phyloP scores from a whole-genome alignment of 768 basidiomycete genomes.

The Leccinellum albellum region DNA sequence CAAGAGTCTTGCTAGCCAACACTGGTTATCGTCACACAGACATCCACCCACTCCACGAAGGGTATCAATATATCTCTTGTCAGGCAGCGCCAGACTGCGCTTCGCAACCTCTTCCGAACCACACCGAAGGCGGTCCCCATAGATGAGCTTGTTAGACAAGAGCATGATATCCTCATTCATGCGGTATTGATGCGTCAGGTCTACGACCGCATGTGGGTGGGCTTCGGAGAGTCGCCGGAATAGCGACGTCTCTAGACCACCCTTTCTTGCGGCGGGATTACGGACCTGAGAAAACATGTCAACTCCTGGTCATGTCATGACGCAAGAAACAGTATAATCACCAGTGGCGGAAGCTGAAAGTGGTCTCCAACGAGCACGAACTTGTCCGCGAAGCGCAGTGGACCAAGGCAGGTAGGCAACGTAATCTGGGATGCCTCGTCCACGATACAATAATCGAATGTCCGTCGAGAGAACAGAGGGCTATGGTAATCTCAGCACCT shows the following conservation, averaged over 20 bases:
- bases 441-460: slow-evolving; percentile 95
- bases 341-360: slow-evolving; percentile 93
- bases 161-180: slow-evolving; percentile 98
- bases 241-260: slow-evolving; percentile 84
- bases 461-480: slow-evolving; percentile 77
- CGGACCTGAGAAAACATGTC: slow-evolving; percentile 57
- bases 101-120: slow-evolving; percentile 71
- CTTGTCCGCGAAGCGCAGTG: slow-evolving; percentile 81
- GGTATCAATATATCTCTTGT: slow-evolving; percentile 38
- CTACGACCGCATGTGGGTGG: slow-evolving; percentile 81
- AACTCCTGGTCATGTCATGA: neutral
- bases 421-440: slow-evolving; percentile 99
- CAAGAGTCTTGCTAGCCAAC: slow-evolving; percentile 71
- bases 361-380: slow-evolving; percentile 98
- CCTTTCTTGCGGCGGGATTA: slow-evolving; percentile 71
- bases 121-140: slow-evolving; percentile 70
- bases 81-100: slow-evolving; percentile 52
- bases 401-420: slow-evolving; percentile 90
- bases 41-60: slow-evolving; percentile 38
- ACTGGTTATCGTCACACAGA: slow-evolving; percentile 37
- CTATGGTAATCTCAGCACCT: slow-evolving; percentile 37
- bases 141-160: slow-evolving; percentile 84
- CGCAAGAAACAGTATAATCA: slow-evolving; percentile 32
- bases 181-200: slow-evolving; percentile 86
- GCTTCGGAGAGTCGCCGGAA: slow-evolving; percentile 87